These are phyloP conservation scores for Boletus patriciae DNA, from an alignment of 768 basidiomycete genomes.

Conservation along the genomic window DNA sequence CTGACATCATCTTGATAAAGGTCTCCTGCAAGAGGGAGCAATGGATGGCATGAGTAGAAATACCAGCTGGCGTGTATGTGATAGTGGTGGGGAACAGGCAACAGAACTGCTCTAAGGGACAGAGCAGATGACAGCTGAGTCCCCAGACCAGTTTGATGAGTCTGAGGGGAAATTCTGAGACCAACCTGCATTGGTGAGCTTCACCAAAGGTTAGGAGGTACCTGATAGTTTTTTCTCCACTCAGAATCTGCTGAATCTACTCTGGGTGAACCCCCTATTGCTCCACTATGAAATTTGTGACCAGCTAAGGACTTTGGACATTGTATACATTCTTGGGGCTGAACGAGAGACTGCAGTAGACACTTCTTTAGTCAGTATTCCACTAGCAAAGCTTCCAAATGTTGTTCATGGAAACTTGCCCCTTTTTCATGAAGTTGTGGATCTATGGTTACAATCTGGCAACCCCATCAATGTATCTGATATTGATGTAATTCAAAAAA, in stretches of 20 bases:
- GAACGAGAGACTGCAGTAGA: background rate
- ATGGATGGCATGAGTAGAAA: too few species aligned
- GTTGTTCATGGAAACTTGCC: too few species aligned
- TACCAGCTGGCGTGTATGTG: background rate
- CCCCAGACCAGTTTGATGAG: background rate
- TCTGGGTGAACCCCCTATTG: background rate
- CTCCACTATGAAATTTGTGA: background rate
- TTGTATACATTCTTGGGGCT: background rate
- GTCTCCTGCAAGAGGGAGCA: too few species aligned
- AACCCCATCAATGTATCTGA: too few species aligned
- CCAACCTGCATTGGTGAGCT: rapidly evolving
- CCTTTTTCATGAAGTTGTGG: too few species aligned
- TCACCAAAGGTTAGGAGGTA: background rate
- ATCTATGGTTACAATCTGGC: too few species aligned
- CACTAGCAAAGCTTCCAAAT: too few species aligned
- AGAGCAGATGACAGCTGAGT: background rate
- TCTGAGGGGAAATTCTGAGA: background rate
- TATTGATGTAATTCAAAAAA: too few species aligned
- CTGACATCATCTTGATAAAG: too few species aligned
- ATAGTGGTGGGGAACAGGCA: background rate
- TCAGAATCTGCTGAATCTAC: background rate
- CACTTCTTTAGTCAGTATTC: too few species aligned
- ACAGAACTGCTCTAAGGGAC: rapidly evolving
- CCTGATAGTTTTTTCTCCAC: background rate
- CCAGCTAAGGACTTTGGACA: rapidly evolving